Evolutionary conservation across 2,329 filamentous ascomycete genomes (phyloP), one percentile per base, ranked within the genome.

Genomic region (Exophiala viscosa): DNA sequence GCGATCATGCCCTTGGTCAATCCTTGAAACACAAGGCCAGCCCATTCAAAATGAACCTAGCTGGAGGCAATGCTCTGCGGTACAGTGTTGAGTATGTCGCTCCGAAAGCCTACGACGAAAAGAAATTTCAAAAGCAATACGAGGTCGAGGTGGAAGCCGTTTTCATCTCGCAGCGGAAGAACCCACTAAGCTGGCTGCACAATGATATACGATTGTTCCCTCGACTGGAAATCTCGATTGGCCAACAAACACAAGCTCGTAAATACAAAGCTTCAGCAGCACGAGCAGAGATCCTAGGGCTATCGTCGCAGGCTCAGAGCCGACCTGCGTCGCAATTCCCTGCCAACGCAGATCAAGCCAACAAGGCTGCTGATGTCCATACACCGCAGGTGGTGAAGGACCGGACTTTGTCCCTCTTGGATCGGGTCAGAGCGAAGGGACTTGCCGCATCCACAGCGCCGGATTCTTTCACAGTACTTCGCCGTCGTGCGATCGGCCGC

Each of bases 341-440:
- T 6, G 20, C n/a, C 23, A 31, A 38, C 4, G 15, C 34, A 31
- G 44, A 28, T 32, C n/a, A 32, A 5, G n/a, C 34, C 33, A 35
- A 23, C 20, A 34, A 42, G 14, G 18, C 15, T 7, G 18, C 45
- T 4, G 51, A 46, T 8, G 33, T 49, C 28, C 20, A 43, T 14
- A 48, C 42, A 9, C 47, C 50, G 7, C 34, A 44, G 15, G 38
- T 71, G 51, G 53, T 75, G 49, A 71, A 66, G 59, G 67, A 67
- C 7, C 70, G 70, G n/a, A 63, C 48, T 56, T 68, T 38, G 65
- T 73, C 44, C 65, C 80, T 95, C 18, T 76, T 93, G 52, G 87
- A 91, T 67, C 85, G 87, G 44, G 81, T 95, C 58, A 84, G 86
- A 58, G 76, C 79, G 49, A 92, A 92, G 73, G 81, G 87, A 60